Evolutionary conservation across 257 asterid genomes (phyloP), one percentile per base, ranked within the genome.

Genomic region (Gentiana macrophylla): DNA sequence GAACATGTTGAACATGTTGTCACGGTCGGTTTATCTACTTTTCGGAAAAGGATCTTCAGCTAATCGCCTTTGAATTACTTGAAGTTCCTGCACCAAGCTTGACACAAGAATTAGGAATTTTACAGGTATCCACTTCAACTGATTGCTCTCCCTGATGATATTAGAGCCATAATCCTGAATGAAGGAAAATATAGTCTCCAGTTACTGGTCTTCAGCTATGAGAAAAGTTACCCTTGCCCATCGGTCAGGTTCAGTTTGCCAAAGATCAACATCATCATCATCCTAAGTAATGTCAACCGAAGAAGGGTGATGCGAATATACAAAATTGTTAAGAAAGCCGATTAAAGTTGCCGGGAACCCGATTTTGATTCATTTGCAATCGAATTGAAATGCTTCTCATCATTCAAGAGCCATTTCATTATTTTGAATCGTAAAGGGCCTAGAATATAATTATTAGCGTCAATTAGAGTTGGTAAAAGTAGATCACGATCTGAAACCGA

Each of bases 151-250:
- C 62, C 66, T 74, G 76, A 69, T 80, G 65, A 84, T 37, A 64
- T 67, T 75, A 71, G 52, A 62, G 37, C 84, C 86, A 57, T 77
- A 72, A 55, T 76, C 84, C 59, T 70, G 79, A 61, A 90, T 62
- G 72, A 82, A 77, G 86, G 72, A 64, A 49, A 74, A 71, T 57
- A 82, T 63, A 63, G 81, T 79, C 68, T 64, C 72, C 49, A 84
- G 61, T 63, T 71, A 76, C 32, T 78, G 75, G 62, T 68, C 74
- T 51, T 61, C 77, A 41, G 63, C 71, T 41, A 75, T 73, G 60
- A 90, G 86, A 69, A 90, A 90, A 61, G 82, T 76, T 70, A 82
- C 86, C 61, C 98, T 79, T 45, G 82, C 83, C 98, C 98, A 90
- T 60, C 95, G 81, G 60, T 69, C 76, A 70, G 94, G 85, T 72